Conservation (phyloP, 352 stramenopile species). For the Pythium aquatile region DNA sequence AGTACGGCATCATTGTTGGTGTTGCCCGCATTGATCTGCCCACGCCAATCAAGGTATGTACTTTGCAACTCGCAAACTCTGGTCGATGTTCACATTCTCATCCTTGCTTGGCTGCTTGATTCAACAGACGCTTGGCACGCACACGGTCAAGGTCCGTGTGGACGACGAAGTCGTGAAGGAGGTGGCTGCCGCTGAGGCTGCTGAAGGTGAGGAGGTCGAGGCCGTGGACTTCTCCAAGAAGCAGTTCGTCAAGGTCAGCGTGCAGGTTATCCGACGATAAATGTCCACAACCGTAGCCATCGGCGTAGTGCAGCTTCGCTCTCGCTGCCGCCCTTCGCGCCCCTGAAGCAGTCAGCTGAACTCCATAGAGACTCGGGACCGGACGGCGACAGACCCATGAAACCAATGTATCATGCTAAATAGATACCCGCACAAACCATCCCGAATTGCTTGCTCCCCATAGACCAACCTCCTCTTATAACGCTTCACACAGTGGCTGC, state of each 20-base stretch:
- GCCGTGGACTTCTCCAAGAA: conserved; percentile 69
- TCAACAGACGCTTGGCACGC: conserved; percentile 59
- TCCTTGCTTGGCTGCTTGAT: background rate
- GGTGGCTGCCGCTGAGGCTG: conserved; percentile 42
- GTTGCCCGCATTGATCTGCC: conserved; percentile 74
- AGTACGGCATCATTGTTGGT: conserved; percentile 78
- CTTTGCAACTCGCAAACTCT: too few relatives aligned
- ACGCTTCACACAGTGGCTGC: too few relatives aligned
- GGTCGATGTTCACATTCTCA: background rate
- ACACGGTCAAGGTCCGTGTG: conserved; percentile 82
- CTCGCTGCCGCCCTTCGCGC: background rate
- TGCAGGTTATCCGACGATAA: conserved; percentile 73
- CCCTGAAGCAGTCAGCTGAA: background rate
- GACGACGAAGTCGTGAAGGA: conserved; percentile 77
- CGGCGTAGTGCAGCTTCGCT: background rate
- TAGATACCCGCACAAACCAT: background rate
- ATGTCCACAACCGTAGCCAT: background rate
- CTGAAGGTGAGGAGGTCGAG: conserved; percentile 20
- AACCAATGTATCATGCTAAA: conserved; percentile 3
- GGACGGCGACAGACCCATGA: background rate
- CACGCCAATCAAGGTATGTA: conserved; percentile 63
- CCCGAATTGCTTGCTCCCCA: too few relatives aligned
- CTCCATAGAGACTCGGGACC: background rate
- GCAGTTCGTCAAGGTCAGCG: conserved; percentile 65
- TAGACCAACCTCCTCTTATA: too few relatives aligned